phyloP scores from a whole-genome alignment of 2,329 filamentous ascomycete species.

The Ophiostoma sp. region DNA sequence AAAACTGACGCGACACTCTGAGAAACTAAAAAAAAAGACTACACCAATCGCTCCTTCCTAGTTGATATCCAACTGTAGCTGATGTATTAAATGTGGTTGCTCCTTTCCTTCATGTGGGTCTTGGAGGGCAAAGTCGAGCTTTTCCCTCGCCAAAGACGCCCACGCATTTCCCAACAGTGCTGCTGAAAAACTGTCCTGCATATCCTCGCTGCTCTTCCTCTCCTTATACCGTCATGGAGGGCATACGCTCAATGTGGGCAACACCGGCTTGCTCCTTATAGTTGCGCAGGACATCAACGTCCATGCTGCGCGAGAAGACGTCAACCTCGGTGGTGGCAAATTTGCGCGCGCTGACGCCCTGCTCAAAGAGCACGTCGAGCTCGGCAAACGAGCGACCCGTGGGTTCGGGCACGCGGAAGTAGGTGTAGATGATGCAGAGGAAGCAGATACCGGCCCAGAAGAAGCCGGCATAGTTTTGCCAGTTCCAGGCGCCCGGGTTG shows the following conservation, averaged over 20 bases:
- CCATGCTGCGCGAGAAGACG: constrained; percentile 55
- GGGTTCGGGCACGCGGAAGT: constrained; percentile 79
- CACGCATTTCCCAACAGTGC: background rate
- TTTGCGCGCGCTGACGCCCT: constrained; percentile 67
- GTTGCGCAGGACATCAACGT: constrained; percentile 48
- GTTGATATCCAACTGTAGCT: background rate
- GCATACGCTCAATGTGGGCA: constrained; percentile 26
- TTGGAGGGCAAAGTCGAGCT: background rate
- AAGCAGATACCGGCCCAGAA: constrained; percentile 85
- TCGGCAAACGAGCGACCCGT: constrained; percentile 80
- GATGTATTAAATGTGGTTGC: background rate
- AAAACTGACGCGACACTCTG: background rate
- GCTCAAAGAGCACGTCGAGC: constrained; percentile 81
- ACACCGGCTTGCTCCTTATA: constrained; percentile 47
- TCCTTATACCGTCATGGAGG: background rate
- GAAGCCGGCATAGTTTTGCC: constrained; percentile 84
- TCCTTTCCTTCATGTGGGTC: background rate
- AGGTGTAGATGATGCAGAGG: constrained; percentile 77
- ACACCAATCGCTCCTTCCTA: background rate
- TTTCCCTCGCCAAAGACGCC: background rate
- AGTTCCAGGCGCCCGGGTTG: constrained; percentile 83
- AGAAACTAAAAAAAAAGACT: background rate
- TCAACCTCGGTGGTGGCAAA: constrained; percentile 63
- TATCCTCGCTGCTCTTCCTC: background rate
- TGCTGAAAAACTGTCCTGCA: background rate